Evolutionary conservation across 2,329 filamentous ascomycete species (phyloP), one percentile per base, ranked within the genome.

Genomic region (Exophiala lecanii-corni): DNA sequence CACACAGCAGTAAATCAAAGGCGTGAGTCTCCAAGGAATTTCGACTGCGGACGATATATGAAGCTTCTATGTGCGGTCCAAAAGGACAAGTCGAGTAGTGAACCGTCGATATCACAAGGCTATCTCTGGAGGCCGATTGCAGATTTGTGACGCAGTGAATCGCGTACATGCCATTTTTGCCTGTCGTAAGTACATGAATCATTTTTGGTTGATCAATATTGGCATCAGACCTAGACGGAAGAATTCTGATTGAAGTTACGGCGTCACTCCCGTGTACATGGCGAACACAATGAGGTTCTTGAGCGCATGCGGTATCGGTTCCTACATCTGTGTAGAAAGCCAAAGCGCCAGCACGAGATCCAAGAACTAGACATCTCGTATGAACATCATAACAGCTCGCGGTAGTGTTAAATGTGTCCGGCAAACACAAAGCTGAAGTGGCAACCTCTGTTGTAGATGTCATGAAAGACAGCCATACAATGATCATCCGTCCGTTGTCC

Each of bases 161-260:
- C 28, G 83, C 78, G 55, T 84, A 89, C 37, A 73, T 79, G 2
- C 88, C 86, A 60, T 95, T 85, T 41, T 89, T 78, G 28, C 84
- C 84, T 3, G 84, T 86, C 0, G 83, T 82, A 10, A 91, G 64
- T 31, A 94, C 72, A 44, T 77, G 72, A 15, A 64, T 57, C 41
- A 53, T 41, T 45, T 35, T 48, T 18, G 9, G 47, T 20, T n/a
- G 41, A 45, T 20, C 47, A 31, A 18, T 46, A 41, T 47, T 21
- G 55, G 38, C 41, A 55, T 52, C 45, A 40, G 15, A 49, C 49
- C 16, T 21, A 12, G 23, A 13, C 16, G 68, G 66, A 1, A 79
- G 65, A 7, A 71, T 63, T 0, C 72, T 55, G 21, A 95, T 76
- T 26, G 74, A 73, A 2, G 85, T 91, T 32, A 95, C 78, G 5